A percentile compares a stretch with the other conserved stretches of the same genome.
phyloP scores from a whole-genome alignment of 2,329 filamentous ascomycete genomes.

The Clonostachys solani region DNA sequence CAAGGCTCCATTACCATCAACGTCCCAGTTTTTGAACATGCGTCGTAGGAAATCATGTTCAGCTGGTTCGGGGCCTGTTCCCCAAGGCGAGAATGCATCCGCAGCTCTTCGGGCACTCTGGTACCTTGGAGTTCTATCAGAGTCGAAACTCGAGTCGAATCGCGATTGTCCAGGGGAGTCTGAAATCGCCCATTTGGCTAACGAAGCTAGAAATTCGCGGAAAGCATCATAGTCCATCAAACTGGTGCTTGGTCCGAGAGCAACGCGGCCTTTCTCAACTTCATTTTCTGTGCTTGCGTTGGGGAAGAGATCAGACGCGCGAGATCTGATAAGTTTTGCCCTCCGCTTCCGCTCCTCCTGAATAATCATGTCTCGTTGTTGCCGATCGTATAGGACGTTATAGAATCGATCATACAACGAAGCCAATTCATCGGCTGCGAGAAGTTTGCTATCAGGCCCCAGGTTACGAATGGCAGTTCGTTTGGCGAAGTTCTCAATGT shows the following conservation, averaged over 20 bases:
- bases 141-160: conserved; percentile 40
- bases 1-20: conserved; percentile 69
- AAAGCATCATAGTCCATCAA: conserved; percentile 98
- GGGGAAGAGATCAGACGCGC: conserved; percentile 30
- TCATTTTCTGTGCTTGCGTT: conserved; percentile 33
- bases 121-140: conserved; percentile 56
- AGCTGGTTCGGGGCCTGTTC: conserved; percentile 62
- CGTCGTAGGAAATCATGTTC: conserved; percentile 93
- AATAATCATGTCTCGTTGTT: conserved; percentile 74
- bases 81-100: conserved; percentile 46
- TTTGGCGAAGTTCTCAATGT: conserved; percentile 96
- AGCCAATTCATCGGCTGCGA: conserved; percentile 81
- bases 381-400: conserved; percentile 82
- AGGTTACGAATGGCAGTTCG: conserved; percentile 93
- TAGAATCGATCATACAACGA: conserved; percentile 95
- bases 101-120: conserved; percentile 47
- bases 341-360: conserved; percentile 70
- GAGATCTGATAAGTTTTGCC: conserved; percentile 51
- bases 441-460: conserved; percentile 89
- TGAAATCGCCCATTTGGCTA: conserved; percentile 89
- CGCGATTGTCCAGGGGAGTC: conserved; percentile 67
- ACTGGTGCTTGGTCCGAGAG: conserved; percentile 81
- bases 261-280: conserved; percentile 81
- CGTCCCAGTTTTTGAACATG: conserved; percentile 85
- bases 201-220: conserved; percentile 84